Percentiles rank a stretch among this genome's conserved stretches.
phyloP scores from a whole-genome alignment of 1,284 basidiomycete genomes.

The Taiwanofungus camphoratus region DNA sequence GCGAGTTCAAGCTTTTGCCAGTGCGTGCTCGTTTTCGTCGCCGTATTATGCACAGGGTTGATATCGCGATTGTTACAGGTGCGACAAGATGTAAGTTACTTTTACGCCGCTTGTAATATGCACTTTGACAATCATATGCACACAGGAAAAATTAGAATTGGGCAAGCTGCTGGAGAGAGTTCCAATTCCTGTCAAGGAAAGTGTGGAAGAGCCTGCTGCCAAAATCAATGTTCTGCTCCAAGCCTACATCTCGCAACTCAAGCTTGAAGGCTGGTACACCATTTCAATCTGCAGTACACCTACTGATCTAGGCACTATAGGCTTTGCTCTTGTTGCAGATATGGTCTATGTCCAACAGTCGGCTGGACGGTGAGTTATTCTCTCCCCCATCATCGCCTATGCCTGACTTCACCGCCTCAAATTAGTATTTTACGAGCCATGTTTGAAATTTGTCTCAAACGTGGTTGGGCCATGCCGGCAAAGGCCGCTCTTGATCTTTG shows the following conservation, averaged over 20 bases:
- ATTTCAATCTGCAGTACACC: not conserved
- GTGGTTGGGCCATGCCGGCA: slow-evolving; percentile 96
- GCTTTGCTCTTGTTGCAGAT: slow-evolving; percentile 94
- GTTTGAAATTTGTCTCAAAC: slow-evolving; percentile 97
- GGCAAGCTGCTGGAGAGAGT: slow-evolving; percentile 93
- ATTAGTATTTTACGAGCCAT: slow-evolving; percentile 89
- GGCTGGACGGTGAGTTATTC: slow-evolving; percentile 64
- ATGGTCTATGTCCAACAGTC: slow-evolving; percentile 98
- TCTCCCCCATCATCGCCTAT: not conserved
- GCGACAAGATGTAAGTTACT: slow-evolving; percentile 31
- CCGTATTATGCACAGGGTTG: not conserved
- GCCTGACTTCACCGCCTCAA: not conserved
- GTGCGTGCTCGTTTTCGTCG: slow-evolving; percentile 27
- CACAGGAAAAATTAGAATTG: slow-evolving; percentile 85
- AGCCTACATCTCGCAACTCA: slow-evolving; percentile 92
- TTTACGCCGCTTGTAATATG: slow-evolving; percentile 50
- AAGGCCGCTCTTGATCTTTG: slow-evolving; percentile 90
- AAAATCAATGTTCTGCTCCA: slow-evolving; percentile 98
- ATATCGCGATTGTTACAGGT: slow-evolving; percentile 25
- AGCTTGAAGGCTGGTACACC: slow-evolving; percentile 66
- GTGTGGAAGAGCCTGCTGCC: slow-evolving; percentile 91
- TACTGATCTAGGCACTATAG: slow-evolving; percentile 26
- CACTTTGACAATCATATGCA: slow-evolving; percentile 1
- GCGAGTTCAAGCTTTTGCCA: slow-evolving; percentile 95
- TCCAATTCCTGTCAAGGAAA: slow-evolving; percentile 96